Base-by-base conservation (phyloP, 2,329 filamentous ascomycete species). In the Phyllosticta citribraziliensis region DNA sequence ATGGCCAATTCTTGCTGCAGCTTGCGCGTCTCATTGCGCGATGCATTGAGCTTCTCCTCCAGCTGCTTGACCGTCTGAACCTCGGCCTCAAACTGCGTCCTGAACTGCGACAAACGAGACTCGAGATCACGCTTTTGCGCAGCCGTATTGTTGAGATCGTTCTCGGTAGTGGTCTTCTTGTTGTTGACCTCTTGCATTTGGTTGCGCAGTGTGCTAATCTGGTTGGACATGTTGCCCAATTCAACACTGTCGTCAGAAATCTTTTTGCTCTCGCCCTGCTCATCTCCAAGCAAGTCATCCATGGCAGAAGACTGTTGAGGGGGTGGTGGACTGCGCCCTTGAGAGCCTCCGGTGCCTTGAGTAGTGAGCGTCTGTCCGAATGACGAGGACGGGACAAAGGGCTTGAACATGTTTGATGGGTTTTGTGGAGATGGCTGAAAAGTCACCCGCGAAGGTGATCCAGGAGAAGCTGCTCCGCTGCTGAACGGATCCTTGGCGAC, bases 71-170 rank as follows among this genome's bases (percentile, higher is more conserved):
- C 90, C 65, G 91, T 87, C 66, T 91, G 88, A 2, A 91, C 90
- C 75, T 99, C 94, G 70, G 96, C 91, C 73, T 99, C 93, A 70
- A 97, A 99, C 66, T 95, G 83, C 6, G 86, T 79, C 64, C 94
- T 86, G 62, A 97, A 87, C 70, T 97, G 92, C 4, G 89, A 85
- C 27, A 99, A 79, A 22, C 94, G 87, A 66, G 88, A 81, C 77
- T 99, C 94, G 66, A 99, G 93, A 70, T 96, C 93, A 68, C 88
- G 88, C 78, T 97, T 97, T 73, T 97, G 92, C 12, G 87, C 85
- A 57, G 82, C 89, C 33, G 89, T 87, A 69, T 92, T 89, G 64
- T 83, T 88, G 57, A 97, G 77, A 63, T 96, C 90, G 65, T 88
- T 87, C 73, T 97, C 91, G 0, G 88, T 88, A 2, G 84, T 84